These are phyloP conservation scores for Clonostachys sp. DNA, from an alignment of 2,329 filamentous ascomycete species.

Conservation along the genomic window DNA sequence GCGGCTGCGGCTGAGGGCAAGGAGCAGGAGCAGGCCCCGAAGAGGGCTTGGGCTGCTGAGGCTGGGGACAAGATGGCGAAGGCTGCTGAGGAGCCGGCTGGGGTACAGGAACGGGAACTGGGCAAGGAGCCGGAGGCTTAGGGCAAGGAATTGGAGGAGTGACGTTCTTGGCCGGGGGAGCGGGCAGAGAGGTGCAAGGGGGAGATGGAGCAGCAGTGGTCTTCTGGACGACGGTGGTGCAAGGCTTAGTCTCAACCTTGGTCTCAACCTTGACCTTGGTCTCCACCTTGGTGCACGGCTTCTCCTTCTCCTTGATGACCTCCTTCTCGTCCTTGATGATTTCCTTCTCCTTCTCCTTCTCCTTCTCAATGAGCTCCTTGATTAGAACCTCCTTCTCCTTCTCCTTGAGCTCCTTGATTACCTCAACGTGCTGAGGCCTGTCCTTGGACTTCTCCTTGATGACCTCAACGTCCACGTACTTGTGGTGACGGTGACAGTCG, in stretches of 20 bases:
- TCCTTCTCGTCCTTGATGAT: not conserved
- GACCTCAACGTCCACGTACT: constrained; percentile 2
- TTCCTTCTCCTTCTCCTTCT: not conserved
- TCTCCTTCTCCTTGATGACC: not conserved
- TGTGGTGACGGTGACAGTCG: constrained; percentile 5
- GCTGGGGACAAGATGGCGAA: not conserved
- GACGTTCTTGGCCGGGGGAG: not conserved
- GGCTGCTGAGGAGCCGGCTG: not conserved
- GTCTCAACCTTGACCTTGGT: not conserved
- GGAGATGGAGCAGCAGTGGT: not conserved
- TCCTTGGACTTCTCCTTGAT: constrained; percentile 4
- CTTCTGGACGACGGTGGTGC: not conserved
- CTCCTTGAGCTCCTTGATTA: not conserved
- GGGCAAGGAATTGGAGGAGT: not conserved
- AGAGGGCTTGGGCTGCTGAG: not conserved
- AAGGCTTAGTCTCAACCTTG: not conserved
- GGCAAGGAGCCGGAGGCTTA: not conserved
- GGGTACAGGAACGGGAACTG: not conserved
- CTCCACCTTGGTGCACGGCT: not conserved
- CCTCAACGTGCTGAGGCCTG: not conserved
- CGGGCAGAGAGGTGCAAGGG: not conserved
- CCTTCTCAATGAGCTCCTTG: not conserved
- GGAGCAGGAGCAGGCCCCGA: not conserved
- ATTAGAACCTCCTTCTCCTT: not conserved
- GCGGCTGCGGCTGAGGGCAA: not conserved